phyloP scores from a whole-genome alignment of 345 rosid genomes.

The Leavenworthia alabamica region DNA sequence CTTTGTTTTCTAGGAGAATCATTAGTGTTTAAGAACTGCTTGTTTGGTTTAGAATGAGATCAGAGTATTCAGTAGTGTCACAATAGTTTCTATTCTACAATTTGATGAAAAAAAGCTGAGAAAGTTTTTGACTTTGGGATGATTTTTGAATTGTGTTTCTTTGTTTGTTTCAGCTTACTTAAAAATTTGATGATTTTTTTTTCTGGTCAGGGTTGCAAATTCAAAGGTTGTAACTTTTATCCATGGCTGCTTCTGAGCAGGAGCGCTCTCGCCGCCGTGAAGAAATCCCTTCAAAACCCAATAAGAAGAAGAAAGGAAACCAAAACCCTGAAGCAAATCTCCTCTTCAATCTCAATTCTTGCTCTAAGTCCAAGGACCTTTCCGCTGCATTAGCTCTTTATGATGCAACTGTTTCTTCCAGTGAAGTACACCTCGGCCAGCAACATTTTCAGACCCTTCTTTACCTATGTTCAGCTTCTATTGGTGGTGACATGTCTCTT shows the following conservation, averaged over 20 bases:
- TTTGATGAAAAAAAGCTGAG: not conserved
- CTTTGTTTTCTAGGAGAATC: not conserved
- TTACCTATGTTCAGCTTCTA: slow-evolving; percentile 49
- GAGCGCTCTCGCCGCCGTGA: slow-evolving; percentile 1
- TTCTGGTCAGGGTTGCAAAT: slow-evolving; percentile 8
- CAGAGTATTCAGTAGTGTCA: not conserved
- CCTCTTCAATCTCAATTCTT: slow-evolving; percentile 49
- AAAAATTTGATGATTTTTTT: not conserved
- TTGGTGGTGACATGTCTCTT: slow-evolving; percentile 24
- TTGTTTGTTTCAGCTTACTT: not conserved
- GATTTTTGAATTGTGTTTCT: not conserved
- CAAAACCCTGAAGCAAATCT: slow-evolving; percentile 50
- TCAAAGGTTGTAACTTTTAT: slow-evolving; percentile 19
- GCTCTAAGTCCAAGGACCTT: slow-evolving; percentile 61
- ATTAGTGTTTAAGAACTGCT: not conserved
- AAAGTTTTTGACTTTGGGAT: not conserved
- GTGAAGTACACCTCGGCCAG: slow-evolving; percentile 40
- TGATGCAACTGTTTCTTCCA: slow-evolving; percentile 36
- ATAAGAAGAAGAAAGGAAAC: slow-evolving; percentile 40
- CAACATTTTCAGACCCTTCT: slow-evolving; percentile 63
- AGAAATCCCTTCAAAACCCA: slow-evolving; percentile 19
- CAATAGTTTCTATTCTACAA: not conserved
- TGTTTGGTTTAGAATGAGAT: not conserved
- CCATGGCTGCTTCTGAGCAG: slow-evolving; percentile 36
- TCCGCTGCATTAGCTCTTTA: slow-evolving; percentile 58